Conservation (phyloP, 768 basidiomycete genomes). For the Auricularia auricula-judae region DNA sequence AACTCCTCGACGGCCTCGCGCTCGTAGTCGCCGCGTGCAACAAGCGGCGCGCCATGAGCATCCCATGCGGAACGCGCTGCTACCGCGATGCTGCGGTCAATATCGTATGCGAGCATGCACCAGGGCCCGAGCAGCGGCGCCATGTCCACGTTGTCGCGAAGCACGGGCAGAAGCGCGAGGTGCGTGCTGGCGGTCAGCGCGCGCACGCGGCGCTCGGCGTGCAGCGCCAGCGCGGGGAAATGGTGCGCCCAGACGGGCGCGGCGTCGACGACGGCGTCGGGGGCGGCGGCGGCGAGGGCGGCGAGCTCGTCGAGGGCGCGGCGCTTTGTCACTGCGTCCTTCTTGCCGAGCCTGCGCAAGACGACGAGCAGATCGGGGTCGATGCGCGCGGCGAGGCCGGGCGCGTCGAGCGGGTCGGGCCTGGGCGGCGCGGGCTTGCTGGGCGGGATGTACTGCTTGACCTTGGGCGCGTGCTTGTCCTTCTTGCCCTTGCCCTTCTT, state of each 20-base stretch:
- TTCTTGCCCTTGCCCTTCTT: constrained; percentile 41
- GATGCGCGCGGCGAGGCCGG: constrained; percentile 60
- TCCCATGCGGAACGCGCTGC: constrained; percentile 16
- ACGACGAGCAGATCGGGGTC: constrained; percentile 78
- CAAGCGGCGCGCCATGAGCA: constrained; percentile 14
- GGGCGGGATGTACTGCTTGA: constrained; percentile 83
- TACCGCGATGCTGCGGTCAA: constrained; percentile 49
- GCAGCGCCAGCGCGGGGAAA: constrained; percentile 67
- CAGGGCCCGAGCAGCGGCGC: constrained; percentile 61
- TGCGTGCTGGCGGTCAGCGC: constrained; percentile 52
- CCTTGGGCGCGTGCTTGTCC: constrained; percentile 47
- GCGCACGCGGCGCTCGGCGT: constrained; percentile 69
- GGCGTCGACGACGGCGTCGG: constrained; percentile 52
- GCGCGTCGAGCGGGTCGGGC: constrained; percentile 80
- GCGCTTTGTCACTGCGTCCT: constrained; percentile 74
- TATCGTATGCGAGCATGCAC: constrained; percentile 60
- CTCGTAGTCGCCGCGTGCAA: constrained; percentile 19
- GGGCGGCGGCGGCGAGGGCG: neutral
- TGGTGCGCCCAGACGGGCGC: constrained; percentile 89
- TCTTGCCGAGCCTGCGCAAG: constrained; percentile 74
- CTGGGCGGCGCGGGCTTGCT: constrained; percentile 57
- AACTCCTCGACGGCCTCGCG: constrained; percentile 37
- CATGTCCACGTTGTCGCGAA: constrained; percentile 38
- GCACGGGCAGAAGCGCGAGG: constrained; percentile 48
- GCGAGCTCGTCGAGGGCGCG: constrained; percentile 78